A percentile compares a stretch with the other conserved stretches of the same genome.
Evolutionary conservation across 352 stramenopile genomes (phyloP).

Genomic region (Stramenopiles sp.): DNA sequence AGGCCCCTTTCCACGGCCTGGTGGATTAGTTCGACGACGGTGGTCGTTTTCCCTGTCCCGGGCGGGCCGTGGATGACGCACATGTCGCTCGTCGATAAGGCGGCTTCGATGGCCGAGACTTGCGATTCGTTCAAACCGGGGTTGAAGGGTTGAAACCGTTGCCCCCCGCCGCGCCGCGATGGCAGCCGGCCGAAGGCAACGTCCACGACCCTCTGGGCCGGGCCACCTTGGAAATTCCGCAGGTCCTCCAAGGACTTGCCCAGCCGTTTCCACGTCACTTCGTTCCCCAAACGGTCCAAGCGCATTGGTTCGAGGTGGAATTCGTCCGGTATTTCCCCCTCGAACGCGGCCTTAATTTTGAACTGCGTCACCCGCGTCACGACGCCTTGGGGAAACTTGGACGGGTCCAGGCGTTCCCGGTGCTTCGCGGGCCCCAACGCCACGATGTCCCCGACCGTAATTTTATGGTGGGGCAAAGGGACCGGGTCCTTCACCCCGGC

Average conservation of each 20-base stretch:
- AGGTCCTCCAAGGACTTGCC: conserved; percentile 38
- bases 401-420: no score
- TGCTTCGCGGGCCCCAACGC: no score
- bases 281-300: conserved; percentile 56
- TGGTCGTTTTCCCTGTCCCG: conserved; percentile 75
- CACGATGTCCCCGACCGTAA: no score
- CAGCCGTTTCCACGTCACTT: conserved; percentile 53
- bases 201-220: conserved; percentile 38
- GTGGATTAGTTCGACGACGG: conserved; percentile 83
- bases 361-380: no score
- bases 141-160: not conserved
- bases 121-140: conserved; percentile 44
- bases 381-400: no score
- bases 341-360: no score
- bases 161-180: not conserved
- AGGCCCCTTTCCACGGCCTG: conserved; percentile 62
- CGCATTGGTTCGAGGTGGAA: no score
- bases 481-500: no score
- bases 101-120: conserved; percentile 43
- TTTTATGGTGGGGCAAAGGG: no score
- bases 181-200: conserved; percentile 27
- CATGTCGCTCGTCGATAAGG: conserved; percentile 55
- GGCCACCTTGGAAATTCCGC: conserved; percentile 36
- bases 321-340: no score
- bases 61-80: conserved; percentile 72